phyloP scores from a whole-genome alignment of 371 early-diverging fungal species.

The Rhizopus arrhizus region DNA sequence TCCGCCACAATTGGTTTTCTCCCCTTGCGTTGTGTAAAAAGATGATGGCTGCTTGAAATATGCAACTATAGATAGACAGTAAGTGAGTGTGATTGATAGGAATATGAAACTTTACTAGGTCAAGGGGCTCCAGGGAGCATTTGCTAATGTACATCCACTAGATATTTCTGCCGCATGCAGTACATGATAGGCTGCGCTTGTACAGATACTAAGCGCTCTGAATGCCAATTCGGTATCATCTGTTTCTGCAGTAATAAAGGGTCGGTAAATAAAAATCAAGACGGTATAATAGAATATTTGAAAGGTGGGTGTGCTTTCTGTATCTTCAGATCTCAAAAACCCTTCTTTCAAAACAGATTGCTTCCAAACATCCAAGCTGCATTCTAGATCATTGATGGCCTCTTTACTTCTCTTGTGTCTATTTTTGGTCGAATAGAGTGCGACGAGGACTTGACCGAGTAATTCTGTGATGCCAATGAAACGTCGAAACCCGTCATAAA shows the following conservation, averaged over 20 bases:
- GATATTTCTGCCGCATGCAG: slow-evolving; percentile 23
- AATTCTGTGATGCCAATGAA: slow-evolving; percentile 37
- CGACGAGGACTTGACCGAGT: slow-evolving; percentile 33
- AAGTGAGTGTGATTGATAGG: too few relatives aligned
- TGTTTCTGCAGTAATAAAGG: slow-evolving; percentile 18
- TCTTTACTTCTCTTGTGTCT: slow-evolving; percentile 24
- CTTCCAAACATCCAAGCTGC: slow-evolving; percentile 35
- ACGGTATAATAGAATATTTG: slow-evolving; percentile 17
- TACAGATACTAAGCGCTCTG: slow-evolving; percentile 37
- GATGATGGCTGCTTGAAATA: slow-evolving; percentile 46
- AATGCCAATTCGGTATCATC: slow-evolving; percentile 29
- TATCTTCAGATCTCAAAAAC: slow-evolving; percentile 16
- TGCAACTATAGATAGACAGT: slow-evolving; percentile 19
- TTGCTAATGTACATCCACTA: slow-evolving; percentile 13
- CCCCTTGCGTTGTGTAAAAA: slow-evolving; percentile 46
- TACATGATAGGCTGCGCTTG: slow-evolving; percentile 34
- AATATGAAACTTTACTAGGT: slow-evolving; percentile 27
- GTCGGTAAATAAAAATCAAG: slow-evolving; percentile 20
- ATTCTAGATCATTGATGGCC: slow-evolving; percentile 30
- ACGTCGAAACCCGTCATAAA: slow-evolving; percentile 31
- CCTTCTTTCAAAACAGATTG: slow-evolving; percentile 23
- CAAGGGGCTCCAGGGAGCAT: slow-evolving; percentile 42
- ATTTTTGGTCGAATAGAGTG: slow-evolving; percentile 33
- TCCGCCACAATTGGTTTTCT: slow-evolving; percentile 24
- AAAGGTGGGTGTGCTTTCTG: neutral